phyloP scores from a whole-genome alignment of 805 yeast genomes.

The Myxozyma melibiosi region DNA sequence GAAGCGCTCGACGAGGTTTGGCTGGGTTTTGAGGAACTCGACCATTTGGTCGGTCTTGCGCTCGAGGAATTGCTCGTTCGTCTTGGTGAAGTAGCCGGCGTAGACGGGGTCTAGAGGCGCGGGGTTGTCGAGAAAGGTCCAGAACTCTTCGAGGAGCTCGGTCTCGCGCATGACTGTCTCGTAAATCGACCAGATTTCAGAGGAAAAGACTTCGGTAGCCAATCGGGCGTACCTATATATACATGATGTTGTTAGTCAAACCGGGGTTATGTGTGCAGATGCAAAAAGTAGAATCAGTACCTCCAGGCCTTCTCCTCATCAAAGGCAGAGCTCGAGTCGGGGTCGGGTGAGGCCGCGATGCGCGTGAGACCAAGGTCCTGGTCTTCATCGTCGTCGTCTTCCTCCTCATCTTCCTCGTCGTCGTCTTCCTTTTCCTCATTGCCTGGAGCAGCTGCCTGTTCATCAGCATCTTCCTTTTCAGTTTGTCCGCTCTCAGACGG shows the following conservation, averaged over 20 bases:
- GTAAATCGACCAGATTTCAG: constrained; percentile 92
- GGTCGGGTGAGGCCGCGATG: constrained; percentile 33
- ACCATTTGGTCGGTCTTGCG: constrained; percentile 75
- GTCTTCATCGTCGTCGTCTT: constrained; percentile 19
- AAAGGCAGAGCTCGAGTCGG: constrained; percentile 28
- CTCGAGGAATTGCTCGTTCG: constrained; percentile 85
- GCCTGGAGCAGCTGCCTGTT: not conserved
- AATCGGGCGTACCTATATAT: constrained; percentile 51
- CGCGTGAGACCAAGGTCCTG: constrained; percentile 33
- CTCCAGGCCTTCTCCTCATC: constrained; percentile 40
- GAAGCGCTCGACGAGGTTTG: constrained; percentile 74
- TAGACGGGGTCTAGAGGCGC: constrained; percentile 71
- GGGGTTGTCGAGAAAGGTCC: constrained; percentile 75
- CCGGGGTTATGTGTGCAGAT: not conserved
- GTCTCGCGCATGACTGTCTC: constrained; percentile 82
- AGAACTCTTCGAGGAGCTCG: constrained; percentile 64
- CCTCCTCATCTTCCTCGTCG: constrained; percentile 33
- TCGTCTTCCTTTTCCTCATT: constrained; percentile 26
- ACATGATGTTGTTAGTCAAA: not conserved
- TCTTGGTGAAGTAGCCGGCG: constrained; percentile 88
- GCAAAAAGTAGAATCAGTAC: not conserved
- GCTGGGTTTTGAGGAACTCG: constrained; percentile 66
- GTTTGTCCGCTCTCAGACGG: no score
- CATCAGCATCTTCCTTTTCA: no score
- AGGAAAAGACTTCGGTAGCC: constrained; percentile 85